Conservation (phyloP, 1,284 basidiomycete genomes). For the Meira nashicola region DNA sequence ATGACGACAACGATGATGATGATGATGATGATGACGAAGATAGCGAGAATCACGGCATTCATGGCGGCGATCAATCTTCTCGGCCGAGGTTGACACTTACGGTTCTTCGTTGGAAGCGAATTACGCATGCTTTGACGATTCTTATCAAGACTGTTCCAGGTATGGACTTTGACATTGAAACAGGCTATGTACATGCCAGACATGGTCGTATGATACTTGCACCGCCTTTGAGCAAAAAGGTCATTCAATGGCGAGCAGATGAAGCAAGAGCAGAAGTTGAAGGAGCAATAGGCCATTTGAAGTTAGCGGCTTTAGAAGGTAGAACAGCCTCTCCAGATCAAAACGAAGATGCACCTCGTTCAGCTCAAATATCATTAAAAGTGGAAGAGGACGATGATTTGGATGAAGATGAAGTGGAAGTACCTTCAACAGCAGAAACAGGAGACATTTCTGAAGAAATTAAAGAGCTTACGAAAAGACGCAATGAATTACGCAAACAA, state of each 20-base stretch:
- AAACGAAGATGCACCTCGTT: not conserved
- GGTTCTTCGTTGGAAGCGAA: conserved; percentile 64
- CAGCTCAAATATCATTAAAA: not conserved
- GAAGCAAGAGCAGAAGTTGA: conserved; percentile 57
- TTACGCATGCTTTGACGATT: conserved; percentile 67
- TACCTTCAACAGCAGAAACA: conserved; percentile 15
- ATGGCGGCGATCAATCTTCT: not conserved
- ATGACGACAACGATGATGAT: conserved; percentile 3
- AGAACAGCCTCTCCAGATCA: not conserved
- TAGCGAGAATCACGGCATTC: conserved; percentile 56
- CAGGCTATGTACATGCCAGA: conserved; percentile 5
- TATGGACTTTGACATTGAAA: conserved; percentile 60
- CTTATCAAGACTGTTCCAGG: conserved; percentile 71
- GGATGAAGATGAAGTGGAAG: conserved; percentile 17
- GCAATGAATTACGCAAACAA: conserved; percentile 62
- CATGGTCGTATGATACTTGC: conserved; percentile 56
- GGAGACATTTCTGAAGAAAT: conserved; percentile 32
- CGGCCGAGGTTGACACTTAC: conserved; percentile 64
- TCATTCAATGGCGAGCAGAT: conserved; percentile 67
- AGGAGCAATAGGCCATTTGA: conserved; percentile 55
- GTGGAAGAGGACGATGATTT: conserved; percentile 30
- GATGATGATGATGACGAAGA: conserved; percentile 27
- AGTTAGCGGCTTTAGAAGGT: not conserved
- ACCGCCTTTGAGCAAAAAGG: conserved; percentile 66
- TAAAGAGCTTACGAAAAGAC: conserved; percentile 58